Evolutionary conservation across 805 yeast species (phyloP).

Genomic region (Lachancea cidri): DNA sequence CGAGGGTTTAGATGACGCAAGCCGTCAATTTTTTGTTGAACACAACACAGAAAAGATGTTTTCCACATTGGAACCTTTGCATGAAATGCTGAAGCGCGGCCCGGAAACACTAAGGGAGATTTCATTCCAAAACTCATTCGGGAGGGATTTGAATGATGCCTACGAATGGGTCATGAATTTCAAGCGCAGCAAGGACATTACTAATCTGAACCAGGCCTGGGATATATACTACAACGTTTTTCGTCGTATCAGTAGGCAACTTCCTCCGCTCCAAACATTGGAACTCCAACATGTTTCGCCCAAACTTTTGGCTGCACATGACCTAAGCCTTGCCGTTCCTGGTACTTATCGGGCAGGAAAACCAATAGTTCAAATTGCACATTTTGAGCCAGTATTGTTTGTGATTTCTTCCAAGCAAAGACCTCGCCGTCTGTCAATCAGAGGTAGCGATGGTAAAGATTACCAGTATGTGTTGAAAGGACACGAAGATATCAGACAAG

Average conservation of each 20-base stretch:
- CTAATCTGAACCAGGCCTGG: conserved; percentile 96
- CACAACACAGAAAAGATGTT: conserved; percentile 94
- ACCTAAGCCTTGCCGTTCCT: conserved; percentile 85
- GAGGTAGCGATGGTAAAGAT: conserved; percentile 89
- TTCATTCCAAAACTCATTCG: conserved; percentile 89
- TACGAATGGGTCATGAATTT: conserved; percentile 88
- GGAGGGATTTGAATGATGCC: conserved; percentile 88
- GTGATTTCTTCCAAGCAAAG: conserved; percentile 94
- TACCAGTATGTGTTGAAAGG: conserved; percentile 84
- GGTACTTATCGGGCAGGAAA: conserved; percentile 88
- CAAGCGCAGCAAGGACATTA: conserved; percentile 76
- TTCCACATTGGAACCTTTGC: conserved; percentile 83
- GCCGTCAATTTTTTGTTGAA: conserved; percentile 87
- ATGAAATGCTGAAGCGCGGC: conserved; percentile 74
- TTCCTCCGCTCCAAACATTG: conserved; percentile 79
- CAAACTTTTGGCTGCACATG: conserved; percentile 66
- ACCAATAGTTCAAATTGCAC: conserved; percentile 63
- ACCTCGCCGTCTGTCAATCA: conserved; percentile 75
- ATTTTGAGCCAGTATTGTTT: conserved; percentile 75
- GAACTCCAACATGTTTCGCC: conserved; percentile 95
- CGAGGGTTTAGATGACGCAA: conserved; percentile 95
- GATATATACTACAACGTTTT: conserved; percentile 92
- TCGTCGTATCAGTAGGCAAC: conserved; percentile 81
- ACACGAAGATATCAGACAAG: conserved; percentile 97
- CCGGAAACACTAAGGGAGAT: conserved; percentile 92